Percentiles rank a stretch among this genome's conserved stretches.
Evolutionary conservation across 2,329 filamentous ascomycete species (phyloP).

Genomic region (Cladosporium halotolerans): DNA sequence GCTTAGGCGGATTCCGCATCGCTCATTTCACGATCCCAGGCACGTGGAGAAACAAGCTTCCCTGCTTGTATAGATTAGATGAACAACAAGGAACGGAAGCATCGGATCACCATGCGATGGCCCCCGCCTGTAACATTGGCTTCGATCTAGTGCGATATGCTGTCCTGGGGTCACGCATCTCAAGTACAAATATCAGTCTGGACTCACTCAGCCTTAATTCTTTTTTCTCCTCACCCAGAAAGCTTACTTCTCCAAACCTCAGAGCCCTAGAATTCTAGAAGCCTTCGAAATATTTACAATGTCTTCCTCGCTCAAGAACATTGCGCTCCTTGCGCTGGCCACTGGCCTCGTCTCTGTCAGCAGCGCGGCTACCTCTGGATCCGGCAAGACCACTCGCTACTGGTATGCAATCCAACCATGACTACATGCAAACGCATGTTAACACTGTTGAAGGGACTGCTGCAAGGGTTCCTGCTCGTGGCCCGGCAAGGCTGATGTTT

Average conservation of each 20-base stretch:
- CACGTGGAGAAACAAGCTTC: constrained; percentile 9
- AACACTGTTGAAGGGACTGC: constrained; percentile 51
- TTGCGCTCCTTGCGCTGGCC: constrained; percentile 21
- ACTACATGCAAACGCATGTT: constrained; percentile 8
- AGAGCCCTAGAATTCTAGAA: neutral
- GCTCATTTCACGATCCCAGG: neutral
- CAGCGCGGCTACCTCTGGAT: constrained; percentile 22
- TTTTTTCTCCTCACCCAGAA: neutral
- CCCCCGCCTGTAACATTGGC: neutral
- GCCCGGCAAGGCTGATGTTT: constrained; percentile 51
- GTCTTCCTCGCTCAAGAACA: constrained; percentile 16
- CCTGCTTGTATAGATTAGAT: neutral
- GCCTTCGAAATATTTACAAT: constrained; percentile 3
- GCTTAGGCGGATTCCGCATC: neutral
- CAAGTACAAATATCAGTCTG: neutral
- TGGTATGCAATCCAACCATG: constrained; percentile 28
- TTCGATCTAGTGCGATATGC: neutral
- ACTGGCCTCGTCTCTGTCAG: constrained; percentile 20
- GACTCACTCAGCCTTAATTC: neutral
- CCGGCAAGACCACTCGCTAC: constrained; percentile 33
- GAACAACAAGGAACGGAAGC: neutral
- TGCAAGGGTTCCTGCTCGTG: constrained; percentile 64
- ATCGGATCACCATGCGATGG: neutral
- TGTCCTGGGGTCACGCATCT: neutral
- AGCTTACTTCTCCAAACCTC: neutral